Conservation (phyloP, 2,329 filamentous ascomycete genomes). For the Neoarthrinium moseri region DNA sequence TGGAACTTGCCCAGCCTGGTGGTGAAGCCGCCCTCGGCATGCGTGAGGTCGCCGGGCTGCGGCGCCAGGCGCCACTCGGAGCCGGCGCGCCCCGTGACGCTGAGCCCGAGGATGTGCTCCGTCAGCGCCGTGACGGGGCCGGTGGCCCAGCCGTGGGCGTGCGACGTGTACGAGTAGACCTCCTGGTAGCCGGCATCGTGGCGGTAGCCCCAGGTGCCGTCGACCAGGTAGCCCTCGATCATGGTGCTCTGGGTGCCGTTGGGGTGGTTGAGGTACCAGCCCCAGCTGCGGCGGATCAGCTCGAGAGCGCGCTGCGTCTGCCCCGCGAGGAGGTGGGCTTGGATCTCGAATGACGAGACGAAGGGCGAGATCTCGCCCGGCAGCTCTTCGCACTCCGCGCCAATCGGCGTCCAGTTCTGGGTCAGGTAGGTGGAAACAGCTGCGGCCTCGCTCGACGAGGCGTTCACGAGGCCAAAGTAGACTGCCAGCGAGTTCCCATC, state of each 20-base stretch:
- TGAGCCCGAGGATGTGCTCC: conserved; percentile 40
- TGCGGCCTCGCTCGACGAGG: conserved; percentile 28
- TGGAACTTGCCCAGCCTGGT: conserved; percentile 36
- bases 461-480: conserved; percentile 42
- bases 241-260: conserved; percentile 59
- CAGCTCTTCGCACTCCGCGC: conserved; percentile 54
- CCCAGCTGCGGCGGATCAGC: conserved; percentile 57
- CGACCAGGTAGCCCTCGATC: conserved; percentile 55
- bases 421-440: conserved; percentile 43
- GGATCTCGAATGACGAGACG: conserved; percentile 57
- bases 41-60: conserved; percentile 35
- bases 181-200: conserved; percentile 48
- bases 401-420: conserved; percentile 54
- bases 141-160: conserved; percentile 49
- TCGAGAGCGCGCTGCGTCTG: conserved; percentile 50
- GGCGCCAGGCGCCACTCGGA: conserved; percentile 35
- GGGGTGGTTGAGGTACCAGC: conserved; percentile 57
- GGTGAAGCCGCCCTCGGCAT: conserved; percentile 38
- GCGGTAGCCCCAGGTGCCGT: conserved; percentile 59
- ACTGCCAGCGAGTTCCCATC: conserved; percentile 59
- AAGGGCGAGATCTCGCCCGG: conserved; percentile 58
- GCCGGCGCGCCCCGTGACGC: conserved; percentile 33
- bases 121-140: conserved; percentile 47
- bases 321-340: conserved; percentile 50
- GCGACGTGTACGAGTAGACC: conserved; percentile 45